phyloP scores from a whole-genome alignment of 495 filamentous ascomycete genomes.

The Trichoderma orchidacearum region DNA sequence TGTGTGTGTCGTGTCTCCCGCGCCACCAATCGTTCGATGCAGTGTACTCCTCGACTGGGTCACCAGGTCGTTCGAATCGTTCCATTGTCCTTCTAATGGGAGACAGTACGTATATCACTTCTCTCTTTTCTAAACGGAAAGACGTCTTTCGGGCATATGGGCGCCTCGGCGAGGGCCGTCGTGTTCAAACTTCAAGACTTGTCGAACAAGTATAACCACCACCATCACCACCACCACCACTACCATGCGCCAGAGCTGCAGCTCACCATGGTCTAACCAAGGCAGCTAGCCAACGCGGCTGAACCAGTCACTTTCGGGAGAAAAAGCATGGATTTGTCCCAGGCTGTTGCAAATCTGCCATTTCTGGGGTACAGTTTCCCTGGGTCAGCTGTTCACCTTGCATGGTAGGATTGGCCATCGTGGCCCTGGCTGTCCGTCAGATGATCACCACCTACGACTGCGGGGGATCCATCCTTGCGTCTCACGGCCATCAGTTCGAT shows the following conservation, averaged over 20 bases:
- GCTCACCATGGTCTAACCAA: too few species aligned
- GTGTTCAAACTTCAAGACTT: too few species aligned
- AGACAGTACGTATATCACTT: background rate
- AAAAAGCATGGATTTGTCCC: background rate
- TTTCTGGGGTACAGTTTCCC: background rate
- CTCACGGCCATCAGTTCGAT: background rate
- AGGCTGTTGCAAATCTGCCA: background rate
- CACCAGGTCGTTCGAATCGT: background rate
- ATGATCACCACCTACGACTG: background rate
- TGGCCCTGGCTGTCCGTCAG: background rate
- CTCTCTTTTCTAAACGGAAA: too few species aligned
- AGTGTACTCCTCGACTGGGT: background rate
- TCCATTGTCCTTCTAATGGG: background rate
- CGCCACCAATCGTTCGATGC: background rate
- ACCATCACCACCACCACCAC: too few species aligned
- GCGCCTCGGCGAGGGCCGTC: too few species aligned
- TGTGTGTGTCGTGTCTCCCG: background rate
- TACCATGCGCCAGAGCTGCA: background rate
- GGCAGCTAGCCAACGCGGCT: background rate
- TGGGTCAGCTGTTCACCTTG: background rate
- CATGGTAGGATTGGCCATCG: background rate
- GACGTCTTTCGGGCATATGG: too few species aligned
- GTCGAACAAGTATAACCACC: too few species aligned
- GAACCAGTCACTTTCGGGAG: background rate
- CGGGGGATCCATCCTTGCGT: slow-evolving; percentile 1